Conservation (phyloP, 164 flowering plant species). For the Vitis cinerea region DNA sequence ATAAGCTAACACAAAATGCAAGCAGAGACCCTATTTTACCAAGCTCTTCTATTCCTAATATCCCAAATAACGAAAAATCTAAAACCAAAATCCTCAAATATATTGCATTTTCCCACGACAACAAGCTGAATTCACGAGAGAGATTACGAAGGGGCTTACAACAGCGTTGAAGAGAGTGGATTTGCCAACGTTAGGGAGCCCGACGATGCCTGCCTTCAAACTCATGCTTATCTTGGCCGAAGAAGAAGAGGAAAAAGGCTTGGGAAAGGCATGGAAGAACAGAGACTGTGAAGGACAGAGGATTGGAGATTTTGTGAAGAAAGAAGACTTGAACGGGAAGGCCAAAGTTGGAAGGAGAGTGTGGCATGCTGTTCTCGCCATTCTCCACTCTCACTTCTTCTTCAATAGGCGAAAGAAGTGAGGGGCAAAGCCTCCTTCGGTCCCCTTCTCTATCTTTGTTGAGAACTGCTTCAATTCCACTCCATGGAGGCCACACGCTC, state of each 20-base stretch:
- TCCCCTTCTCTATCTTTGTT: no score
- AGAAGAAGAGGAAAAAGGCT: conserved; percentile 25
- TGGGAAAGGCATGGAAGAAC: background rate
- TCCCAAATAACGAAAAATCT: no score
- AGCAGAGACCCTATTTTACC: background rate
- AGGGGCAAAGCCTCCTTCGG: no score
- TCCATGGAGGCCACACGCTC: no score
- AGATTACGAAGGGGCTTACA: conserved; percentile 39
- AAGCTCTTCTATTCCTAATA: no score
- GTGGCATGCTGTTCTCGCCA: conserved; percentile 31
- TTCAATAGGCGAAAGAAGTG: no score
- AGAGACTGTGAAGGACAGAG: conserved; percentile 2
- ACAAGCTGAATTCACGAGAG: background rate
- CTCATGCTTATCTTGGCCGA: conserved; percentile 77
- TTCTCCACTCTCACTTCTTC: background rate
- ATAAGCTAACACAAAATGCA: background rate
- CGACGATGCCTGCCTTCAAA: conserved; percentile 96
- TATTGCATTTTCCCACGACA: background rate
- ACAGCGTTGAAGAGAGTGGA: conserved; percentile 98
- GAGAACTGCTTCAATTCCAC: no score
- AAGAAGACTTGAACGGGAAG: conserved; percentile 16
- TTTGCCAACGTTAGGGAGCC: conserved; percentile 97
- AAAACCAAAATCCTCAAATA: conserved; percentile 38
- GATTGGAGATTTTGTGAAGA: background rate
- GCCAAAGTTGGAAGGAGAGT: conserved; percentile 23